These are phyloP conservation scores for Metschnikowia rubicola DNA, from an alignment of 805 yeast species.

Conservation along the genomic window DNA sequence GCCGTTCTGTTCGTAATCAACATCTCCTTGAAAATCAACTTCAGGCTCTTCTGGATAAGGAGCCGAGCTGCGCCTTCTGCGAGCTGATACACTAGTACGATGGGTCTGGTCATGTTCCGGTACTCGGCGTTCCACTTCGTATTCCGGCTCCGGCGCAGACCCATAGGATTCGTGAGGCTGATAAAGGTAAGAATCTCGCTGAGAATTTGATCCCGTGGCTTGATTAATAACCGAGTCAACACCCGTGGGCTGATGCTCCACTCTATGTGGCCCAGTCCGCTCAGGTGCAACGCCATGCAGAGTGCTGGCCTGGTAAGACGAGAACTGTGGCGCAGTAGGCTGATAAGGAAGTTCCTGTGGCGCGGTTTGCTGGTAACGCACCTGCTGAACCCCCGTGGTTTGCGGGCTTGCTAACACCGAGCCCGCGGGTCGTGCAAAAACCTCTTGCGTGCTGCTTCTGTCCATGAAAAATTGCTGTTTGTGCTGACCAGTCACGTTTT, in stretches of 20 bases:
- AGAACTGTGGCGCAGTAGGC: background rate
- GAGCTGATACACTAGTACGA: too few species aligned
- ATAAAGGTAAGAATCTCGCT: background rate
- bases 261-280: background rate
- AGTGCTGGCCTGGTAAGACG: background rate
- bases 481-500: background rate
- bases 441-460: background rate
- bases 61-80: too few species aligned
- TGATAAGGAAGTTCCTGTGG: conserved; percentile 1
- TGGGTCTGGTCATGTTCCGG: too few species aligned
- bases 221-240: background rate
- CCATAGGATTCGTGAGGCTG: background rate
- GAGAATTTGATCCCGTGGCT: background rate
- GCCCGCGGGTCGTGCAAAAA: too few species aligned
- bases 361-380: too few species aligned
- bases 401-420: too few species aligned
- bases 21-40: too few species aligned
- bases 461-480: background rate
- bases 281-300: background rate
- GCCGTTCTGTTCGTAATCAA: too few species aligned
- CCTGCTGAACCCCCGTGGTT: too few species aligned
- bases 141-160: too few species aligned
- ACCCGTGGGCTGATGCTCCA: background rate
- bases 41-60: too few species aligned
- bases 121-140: too few species aligned